A percentile compares a stretch with the other conserved stretches of the same genome.
These are phyloP conservation scores for Lactarius trivialis DNA, from an alignment of 768 basidiomycete species.

Conservation along the genomic window DNA sequence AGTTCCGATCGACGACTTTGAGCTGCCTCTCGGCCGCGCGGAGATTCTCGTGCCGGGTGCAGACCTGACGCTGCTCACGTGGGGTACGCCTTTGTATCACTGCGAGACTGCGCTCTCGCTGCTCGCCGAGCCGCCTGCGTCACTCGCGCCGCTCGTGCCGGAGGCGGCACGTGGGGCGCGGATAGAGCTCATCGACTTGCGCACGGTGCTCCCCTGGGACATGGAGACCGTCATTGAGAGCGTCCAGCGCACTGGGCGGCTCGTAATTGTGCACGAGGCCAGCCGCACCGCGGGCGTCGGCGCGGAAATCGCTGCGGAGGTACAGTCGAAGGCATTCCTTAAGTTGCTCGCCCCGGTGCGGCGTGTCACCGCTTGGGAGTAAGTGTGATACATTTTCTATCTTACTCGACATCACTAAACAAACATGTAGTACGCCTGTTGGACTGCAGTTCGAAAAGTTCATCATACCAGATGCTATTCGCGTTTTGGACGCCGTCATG, in stretches of 20 bases:
- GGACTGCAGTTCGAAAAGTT: conserved; percentile 89
- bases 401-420: not conserved
- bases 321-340: conserved; percentile 85
- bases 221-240: conserved; percentile 73
- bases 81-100: conserved; percentile 91
- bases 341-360: conserved; percentile 83
- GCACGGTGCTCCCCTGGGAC: conserved; percentile 89
- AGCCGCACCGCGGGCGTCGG: conserved; percentile 84
- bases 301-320: conserved; percentile 84
- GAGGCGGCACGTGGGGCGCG: conserved; percentile 56
- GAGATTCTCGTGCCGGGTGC: conserved; percentile 68
- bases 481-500: conserved; percentile 75
- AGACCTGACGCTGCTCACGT: conserved; percentile 86
- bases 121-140: conserved; percentile 56
- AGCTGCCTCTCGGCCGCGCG: conserved; percentile 75
- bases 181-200: conserved; percentile 84
- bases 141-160: conserved; percentile 61
- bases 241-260: conserved; percentile 75
- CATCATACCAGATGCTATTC: conserved; percentile 80
- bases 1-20: conserved; percentile 83
- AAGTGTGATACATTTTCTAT: conserved; percentile 34
- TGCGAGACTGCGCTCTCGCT: conserved; percentile 80
- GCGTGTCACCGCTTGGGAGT: conserved; percentile 93
- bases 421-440: conserved; percentile 58
- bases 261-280: conserved; percentile 91